Evolutionary conservation across 768 basidiomycete species (phyloP), one percentile per base, ranked within the genome.

Genomic region (Mycena albidolilacea): DNA sequence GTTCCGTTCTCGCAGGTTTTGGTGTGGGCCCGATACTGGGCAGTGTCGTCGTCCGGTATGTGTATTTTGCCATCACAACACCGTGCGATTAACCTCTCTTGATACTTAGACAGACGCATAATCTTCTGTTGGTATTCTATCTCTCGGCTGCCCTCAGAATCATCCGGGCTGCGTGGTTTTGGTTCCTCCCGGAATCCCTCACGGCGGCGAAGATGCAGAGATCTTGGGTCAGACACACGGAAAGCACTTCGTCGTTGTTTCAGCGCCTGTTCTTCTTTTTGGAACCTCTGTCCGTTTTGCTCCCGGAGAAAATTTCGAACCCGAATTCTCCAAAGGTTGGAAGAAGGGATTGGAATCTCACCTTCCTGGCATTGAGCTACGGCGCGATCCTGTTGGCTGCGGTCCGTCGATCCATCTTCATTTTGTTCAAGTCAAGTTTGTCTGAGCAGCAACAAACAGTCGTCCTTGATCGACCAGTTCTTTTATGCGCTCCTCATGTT

Each of bases 111-210:
- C 76, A 81, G 30, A 93, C 91, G 0, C 87, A 86, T 7, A 81
- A 84, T 17, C 76, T 88, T 11, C 80, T 94, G 21, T 89, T 89
- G 0, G 90, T 94, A 19, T 97, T 97, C 84, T 97, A 94, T 80
- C 76, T 91, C 58, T 88, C 92, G 10, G 79, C 85, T 6, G 73
- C 78, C 10, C 71, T 90, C 8, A 91, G 93, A 73, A 30, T 85
- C 30, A 9, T 90, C 57, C 90, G 89, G 75, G 80, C 87, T 1
- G 60, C 86, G 50, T 75, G 91, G 59, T 77, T 90, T 37, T 87
- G 90, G 80, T 81, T 92, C 72, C 78, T 97, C 60, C 96, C 96
- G 0, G 96, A 98, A 81, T 95, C 95, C 0, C 85, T 96, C 1
- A 88, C 92, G 11, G 77, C 80, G 44, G 82, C 80, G 0, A 83